Evolutionary conservation across 1,284 basidiomycete species (phyloP), one percentile per base, ranked within the genome.

Genomic region (Ustilago hordei): DNA sequence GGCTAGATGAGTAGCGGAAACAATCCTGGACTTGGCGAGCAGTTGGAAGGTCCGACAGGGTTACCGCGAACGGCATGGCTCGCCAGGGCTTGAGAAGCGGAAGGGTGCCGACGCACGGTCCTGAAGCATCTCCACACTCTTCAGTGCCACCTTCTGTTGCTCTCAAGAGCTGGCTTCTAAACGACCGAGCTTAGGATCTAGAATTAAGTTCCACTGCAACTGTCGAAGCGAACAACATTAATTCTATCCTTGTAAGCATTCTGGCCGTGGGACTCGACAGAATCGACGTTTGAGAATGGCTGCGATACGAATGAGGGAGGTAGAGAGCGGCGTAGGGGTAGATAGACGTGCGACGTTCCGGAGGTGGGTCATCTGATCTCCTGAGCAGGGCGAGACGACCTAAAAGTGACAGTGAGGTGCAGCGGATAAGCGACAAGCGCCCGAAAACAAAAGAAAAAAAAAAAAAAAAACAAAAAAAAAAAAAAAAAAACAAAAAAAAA

Each of bases 291-390:
- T 19, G 45, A 48, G 45, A 48, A 48, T 31, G 8, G 11, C 17
- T 41, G 11, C 13, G 4, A 6, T 41, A 11, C 17, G 12, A 41
- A 41, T 41, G 39, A 41, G 39, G 39, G 39, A 12, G 39, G 39
- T 41, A 17, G 45, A 8, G 19, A 48, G 2, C n/a, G 23, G 45
- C n/a, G 15, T 23, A n/a, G 11, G 36, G 17, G 34, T 28, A 36
- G 17, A 34, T 17, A 28, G 15, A 43, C 43, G 35, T 45, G 31
- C 57, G 32, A 38, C 57, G 39, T 50, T 36, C 45, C 32, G 7
- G 5, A 47, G 52, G 31, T n/a, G 41, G 69, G 64, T 72, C 64
- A 67, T 63, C 60, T 72, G 69, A 72, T 72, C 60, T 56, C 17
- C 23, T 23, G 36, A 31, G 28, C 39, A 39, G 35, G 39, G 43